These are phyloP conservation scores for Colletotrichum eleusines DNA, from an alignment of 2,329 filamentous ascomycete genomes.

Conservation along the genomic window DNA sequence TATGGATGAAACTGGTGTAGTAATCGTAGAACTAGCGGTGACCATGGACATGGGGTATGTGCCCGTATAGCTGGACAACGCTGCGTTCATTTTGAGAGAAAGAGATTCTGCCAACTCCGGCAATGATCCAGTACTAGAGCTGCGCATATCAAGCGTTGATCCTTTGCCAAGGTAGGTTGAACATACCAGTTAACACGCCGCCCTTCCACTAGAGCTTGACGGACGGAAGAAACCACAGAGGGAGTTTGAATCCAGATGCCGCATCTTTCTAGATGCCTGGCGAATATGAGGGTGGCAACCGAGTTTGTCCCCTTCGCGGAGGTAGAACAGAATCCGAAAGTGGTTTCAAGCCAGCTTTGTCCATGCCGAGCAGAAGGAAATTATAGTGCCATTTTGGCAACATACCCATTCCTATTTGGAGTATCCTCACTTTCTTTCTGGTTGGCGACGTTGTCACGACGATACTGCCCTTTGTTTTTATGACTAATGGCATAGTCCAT, in stretches of 20 bases:
- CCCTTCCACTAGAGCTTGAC: neutral
- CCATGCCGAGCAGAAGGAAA: neutral
- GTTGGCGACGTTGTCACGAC: neutral
- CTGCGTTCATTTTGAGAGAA: neutral
- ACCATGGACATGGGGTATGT: neutral
- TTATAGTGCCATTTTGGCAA: neutral
- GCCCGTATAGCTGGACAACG: neutral
- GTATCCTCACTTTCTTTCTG: neutral
- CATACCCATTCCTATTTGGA: neutral
- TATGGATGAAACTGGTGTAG: no score
- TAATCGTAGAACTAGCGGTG: neutral
- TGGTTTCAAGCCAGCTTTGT: neutral
- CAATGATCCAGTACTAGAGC: no score
- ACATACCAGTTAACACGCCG: no score
- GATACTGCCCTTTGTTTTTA: neutral
- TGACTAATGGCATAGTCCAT: neutral
- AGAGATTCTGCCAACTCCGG: neutral
- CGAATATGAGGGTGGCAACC: neutral
- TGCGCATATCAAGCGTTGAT: neutral
- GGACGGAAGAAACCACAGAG: no score
- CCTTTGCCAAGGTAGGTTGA: no score
- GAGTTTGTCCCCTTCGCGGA: neutral
- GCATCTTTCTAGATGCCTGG: neutral
- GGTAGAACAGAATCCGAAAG: neutral
- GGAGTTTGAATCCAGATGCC: neutral